phyloP scores from a whole-genome alignment of 1,284 basidiomycete genomes.

The Pascua sp. region DNA sequence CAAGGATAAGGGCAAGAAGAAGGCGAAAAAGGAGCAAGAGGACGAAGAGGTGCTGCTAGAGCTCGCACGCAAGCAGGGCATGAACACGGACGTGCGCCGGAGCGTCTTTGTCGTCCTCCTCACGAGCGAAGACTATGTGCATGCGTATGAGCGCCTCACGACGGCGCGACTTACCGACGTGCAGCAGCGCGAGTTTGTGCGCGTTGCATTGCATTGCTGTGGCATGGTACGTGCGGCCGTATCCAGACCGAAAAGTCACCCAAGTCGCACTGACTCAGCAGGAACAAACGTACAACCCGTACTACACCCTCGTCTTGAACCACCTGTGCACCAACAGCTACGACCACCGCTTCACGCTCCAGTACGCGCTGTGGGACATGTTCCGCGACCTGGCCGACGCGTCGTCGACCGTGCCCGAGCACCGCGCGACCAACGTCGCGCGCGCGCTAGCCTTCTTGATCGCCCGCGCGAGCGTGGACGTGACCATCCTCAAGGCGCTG shows the following conservation, averaged over 20 bases:
- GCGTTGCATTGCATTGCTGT: constrained; percentile 88
- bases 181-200: constrained; percentile 90
- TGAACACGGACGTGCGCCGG: constrained; percentile 95
- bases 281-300: constrained; percentile 93
- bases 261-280: constrained; percentile 42
- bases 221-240: constrained; percentile 65
- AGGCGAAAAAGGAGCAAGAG: constrained; percentile 21
- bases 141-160: constrained; percentile 81
- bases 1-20: constrained; percentile 8
- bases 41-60: constrained; percentile 62
- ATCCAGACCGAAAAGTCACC: neutral
- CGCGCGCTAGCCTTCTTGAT: constrained; percentile 79
- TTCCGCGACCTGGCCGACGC: constrained; percentile 83
- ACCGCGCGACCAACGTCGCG: constrained; percentile 56
- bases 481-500: constrained; percentile 81
- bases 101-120: constrained; percentile 90
- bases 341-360: constrained; percentile 84
- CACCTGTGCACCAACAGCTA: constrained; percentile 55
- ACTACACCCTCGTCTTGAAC: constrained; percentile 82
- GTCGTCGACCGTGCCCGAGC: neutral
- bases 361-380: constrained; percentile 97
- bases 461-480: constrained; percentile 65
- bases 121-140: constrained; percentile 93
- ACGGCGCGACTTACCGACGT: constrained; percentile 80
- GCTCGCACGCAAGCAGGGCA: constrained; percentile 87